Percentiles rank a stretch among this genome's conserved stretches.
Evolutionary conservation across 768 basidiomycete genomes (phyloP).

Genomic region (Punctularia strigosozonata): DNA sequence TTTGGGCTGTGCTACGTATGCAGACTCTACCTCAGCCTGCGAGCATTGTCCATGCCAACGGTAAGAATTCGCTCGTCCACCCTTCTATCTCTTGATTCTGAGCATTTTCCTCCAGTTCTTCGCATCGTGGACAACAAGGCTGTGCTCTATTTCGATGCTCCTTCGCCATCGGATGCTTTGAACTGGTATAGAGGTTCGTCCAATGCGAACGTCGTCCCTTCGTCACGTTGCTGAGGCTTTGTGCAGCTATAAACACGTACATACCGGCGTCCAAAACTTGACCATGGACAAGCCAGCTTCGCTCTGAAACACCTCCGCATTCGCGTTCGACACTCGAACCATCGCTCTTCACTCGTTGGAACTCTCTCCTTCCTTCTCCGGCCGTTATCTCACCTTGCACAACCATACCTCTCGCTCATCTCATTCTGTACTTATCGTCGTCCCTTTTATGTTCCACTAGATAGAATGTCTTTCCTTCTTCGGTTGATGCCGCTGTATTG

Average conservation of each 20-base stretch:
- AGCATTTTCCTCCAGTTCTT: slow-evolving; percentile 36
- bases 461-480: no score
- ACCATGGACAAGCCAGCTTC: slow-evolving; percentile 16
- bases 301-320: no score
- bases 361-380: no score
- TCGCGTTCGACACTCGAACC: no score
- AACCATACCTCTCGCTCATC: not conserved
- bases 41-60: slow-evolving; percentile 80
- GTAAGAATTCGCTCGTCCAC: slow-evolving; percentile 24
- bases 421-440: not conserved
- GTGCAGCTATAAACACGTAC: slow-evolving; percentile 75
- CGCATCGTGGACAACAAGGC: slow-evolving; percentile 89
- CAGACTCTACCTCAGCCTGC: slow-evolving; percentile 86
- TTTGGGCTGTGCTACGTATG: slow-evolving; percentile 97
- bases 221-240: not conserved
- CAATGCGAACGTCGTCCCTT: slow-evolving; percentile 4
- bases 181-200: slow-evolving; percentile 80
- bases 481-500: no score
- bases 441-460: not conserved
- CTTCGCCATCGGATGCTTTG: slow-evolving; percentile 72
- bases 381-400: not conserved
- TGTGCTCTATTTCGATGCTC: slow-evolving; percentile 80
- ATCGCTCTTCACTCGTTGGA: no score
- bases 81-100: slow-evolving; percentile 2
- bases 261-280: slow-evolving; percentile 75